Conservation (phyloP, 768 basidiomycete species). For the Amanita inopinata region DNA sequence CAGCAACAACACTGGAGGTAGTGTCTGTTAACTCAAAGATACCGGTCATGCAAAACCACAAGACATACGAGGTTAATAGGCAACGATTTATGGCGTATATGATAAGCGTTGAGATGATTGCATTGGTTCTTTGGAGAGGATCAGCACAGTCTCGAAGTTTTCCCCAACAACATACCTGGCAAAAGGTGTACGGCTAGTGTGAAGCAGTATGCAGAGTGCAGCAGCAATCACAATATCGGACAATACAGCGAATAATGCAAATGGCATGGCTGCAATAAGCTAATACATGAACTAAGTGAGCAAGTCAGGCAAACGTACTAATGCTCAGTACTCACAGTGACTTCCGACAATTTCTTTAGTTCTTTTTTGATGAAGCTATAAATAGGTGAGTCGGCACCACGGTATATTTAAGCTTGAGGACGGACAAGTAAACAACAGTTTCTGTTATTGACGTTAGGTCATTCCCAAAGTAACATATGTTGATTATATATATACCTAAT, state of each 20-base stretch:
- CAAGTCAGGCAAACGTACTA: not conserved
- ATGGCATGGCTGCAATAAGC: conserved; percentile 33
- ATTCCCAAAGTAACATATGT: not conserved
- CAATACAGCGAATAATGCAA: conserved; percentile 33
- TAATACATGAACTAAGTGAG: conserved; percentile 8
- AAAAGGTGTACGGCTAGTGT: conserved; percentile 28
- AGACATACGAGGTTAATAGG: conserved; percentile 35
- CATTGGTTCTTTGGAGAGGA: conserved; percentile 25
- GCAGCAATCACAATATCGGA: conserved; percentile 35
- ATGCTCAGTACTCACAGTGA: conserved; percentile 20
- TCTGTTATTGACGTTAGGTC: conserved; percentile 14
- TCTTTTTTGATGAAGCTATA: conserved; percentile 28
- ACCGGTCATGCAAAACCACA: not conserved
- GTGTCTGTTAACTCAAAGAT: not conserved
- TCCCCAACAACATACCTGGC: conserved; percentile 16
- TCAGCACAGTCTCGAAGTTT: not conserved
- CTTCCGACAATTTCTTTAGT: conserved; percentile 22
- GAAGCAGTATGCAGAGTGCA: conserved; percentile 31
- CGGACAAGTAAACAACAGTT: conserved; percentile 24
- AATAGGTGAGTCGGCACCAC: not conserved
- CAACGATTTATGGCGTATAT: conserved; percentile 43
- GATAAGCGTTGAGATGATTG: conserved; percentile 31
- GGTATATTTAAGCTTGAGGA: not conserved
- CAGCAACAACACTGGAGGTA: conserved; percentile 23
- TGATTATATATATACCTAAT: conserved; percentile 19